Percentiles rank a stretch among this genome's conserved stretches.
These are phyloP conservation scores for Alternaria sp. DNA, from an alignment of 2,329 filamentous ascomycete species.

Conservation along the genomic window DNA sequence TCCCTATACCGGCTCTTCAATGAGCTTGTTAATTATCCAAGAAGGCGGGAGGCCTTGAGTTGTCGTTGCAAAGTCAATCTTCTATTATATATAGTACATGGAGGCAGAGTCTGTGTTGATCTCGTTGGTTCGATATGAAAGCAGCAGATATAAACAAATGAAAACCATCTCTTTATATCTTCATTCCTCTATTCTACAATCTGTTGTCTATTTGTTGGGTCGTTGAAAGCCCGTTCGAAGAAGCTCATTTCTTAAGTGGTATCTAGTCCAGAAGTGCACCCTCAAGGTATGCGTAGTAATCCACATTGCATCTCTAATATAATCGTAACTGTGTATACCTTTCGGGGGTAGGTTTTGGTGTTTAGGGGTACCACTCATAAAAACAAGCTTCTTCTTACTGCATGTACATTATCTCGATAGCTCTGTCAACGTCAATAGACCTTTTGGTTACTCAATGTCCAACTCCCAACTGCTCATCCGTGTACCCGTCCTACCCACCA, in stretches of 20 bases:
- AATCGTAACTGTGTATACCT: no score
- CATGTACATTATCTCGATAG: background rate
- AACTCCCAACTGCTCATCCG: no score
- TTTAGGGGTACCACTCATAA: no score
- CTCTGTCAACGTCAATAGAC: no score
- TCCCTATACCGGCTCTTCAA: background rate
- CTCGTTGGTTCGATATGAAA: background rate
- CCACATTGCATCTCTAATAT: no score
- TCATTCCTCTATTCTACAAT: background rate
- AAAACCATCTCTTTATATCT: slow-evolving; percentile 1
- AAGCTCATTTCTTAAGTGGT: background rate
- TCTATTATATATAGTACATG: background rate
- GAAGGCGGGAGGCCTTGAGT: background rate
- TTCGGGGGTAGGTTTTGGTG: no score
- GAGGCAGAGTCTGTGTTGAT: background rate
- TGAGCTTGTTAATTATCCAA: slow-evolving; percentile 9
- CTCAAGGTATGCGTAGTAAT: no score
- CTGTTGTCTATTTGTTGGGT: background rate
- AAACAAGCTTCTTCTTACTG: background rate
- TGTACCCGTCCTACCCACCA: background rate
- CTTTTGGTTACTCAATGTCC: no score
- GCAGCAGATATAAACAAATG: background rate
- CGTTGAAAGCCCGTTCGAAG: background rate
- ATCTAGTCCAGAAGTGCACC: background rate
- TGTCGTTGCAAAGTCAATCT: background rate